Conservation (phyloP, 2,329 filamentous ascomycete genomes). For the Colletotrichum sp. region DNA sequence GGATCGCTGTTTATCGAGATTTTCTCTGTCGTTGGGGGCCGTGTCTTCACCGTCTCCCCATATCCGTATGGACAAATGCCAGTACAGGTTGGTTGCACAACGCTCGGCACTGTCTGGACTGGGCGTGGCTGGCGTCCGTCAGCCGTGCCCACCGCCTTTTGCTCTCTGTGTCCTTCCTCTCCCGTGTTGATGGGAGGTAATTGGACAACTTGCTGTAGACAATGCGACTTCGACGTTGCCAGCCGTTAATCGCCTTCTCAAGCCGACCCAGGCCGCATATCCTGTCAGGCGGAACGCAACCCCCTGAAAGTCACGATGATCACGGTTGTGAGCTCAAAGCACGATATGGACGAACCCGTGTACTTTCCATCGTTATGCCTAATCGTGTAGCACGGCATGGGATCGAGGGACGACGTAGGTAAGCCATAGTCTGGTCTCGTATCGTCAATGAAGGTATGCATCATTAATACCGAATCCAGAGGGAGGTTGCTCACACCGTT, state of each 20-base stretch:
- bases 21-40: neutral
- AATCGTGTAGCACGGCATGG: neutral
- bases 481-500: neutral
- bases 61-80: neutral
- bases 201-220: neutral
- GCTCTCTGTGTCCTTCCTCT: neutral
- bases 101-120: neutral
- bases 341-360: neutral
- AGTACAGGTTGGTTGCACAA: neutral
- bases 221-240: neutral
- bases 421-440: neutral
- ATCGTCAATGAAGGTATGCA: neutral
- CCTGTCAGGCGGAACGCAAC: neutral
- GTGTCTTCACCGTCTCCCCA: neutral
- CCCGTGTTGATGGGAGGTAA: neutral
- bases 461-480: neutral
- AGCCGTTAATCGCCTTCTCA: neutral
- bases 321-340: neutral
- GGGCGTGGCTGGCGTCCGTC: neutral
- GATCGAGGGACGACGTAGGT: neutral
- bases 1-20: conserved; percentile 11
- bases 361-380: neutral
- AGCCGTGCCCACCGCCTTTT: conserved; percentile 1
- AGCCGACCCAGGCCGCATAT: neutral
- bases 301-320: neutral